Evolutionary conservation across 2,329 filamentous ascomycete species (phyloP).

Genomic region (Tolypocladium endophyticum): DNA sequence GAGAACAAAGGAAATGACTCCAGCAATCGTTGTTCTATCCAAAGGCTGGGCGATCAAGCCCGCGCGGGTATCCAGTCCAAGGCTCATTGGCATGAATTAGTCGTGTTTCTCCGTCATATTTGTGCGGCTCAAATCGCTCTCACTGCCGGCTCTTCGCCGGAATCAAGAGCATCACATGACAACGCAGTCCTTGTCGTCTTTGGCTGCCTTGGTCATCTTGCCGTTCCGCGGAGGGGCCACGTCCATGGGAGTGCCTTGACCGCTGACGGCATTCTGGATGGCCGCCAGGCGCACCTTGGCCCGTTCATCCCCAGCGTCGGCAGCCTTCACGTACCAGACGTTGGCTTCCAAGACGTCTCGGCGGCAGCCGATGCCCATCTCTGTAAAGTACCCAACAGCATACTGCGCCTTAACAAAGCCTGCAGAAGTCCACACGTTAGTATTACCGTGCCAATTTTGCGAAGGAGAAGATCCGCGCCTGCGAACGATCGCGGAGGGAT

Average conservation of each 20-base stretch:
- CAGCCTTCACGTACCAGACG: constrained; percentile 95
- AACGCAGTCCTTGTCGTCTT: constrained; percentile 45
- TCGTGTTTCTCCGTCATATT: neutral
- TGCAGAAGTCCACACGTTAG: constrained; percentile 17
- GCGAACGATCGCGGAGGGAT: neutral
- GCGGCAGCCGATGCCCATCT: constrained; percentile 95
- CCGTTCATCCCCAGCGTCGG: constrained; percentile 81
- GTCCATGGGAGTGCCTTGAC: constrained; percentile 43
- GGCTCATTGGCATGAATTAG: neutral
- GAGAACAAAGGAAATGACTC: neutral
- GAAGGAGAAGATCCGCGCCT: neutral
- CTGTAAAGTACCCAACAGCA: constrained; percentile 91
- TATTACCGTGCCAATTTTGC: neutral
- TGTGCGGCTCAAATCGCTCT: neutral
- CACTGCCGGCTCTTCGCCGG: neutral
- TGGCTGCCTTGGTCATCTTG: constrained; percentile 39
- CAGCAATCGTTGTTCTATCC: neutral
- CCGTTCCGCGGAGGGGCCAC: constrained; percentile 39
- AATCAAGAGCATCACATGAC: constrained; percentile 37
- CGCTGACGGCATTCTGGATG: constrained; percentile 71
- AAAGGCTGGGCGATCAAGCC: neutral
- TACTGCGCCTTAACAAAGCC: constrained; percentile 74
- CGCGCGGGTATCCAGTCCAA: constrained; percentile 2
- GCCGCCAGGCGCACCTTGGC: constrained; percentile 79
- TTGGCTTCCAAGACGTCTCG: constrained; percentile 94